Base-by-base conservation (phyloP, 805 yeast species). In the Schwanniomyces pseudopolymorphus region DNA sequence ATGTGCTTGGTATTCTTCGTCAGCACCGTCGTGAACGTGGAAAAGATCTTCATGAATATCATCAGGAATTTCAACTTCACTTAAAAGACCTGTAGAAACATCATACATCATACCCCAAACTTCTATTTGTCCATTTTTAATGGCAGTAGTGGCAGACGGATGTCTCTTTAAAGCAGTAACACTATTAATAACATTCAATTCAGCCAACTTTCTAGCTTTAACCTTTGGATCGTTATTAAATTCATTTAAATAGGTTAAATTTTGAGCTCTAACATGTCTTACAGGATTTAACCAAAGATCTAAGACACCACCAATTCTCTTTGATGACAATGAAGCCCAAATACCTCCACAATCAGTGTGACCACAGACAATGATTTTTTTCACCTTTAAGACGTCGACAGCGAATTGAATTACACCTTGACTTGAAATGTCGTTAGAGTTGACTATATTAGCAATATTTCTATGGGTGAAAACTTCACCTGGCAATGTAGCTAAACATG, bases 311-410 rank as follows among this genome's bases (percentile, higher is more conserved):
- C 90, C 90, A 27, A 84, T 72, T 54, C 77, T 77, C 56, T 82
- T 79, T 47, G 80, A 74, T 2, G 84, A 75, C 40, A 91, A 68
- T 7, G 90, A 82, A 19, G 96, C 89, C 81, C 87, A 82, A 42
- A 89, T 81, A 25, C 97, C 97, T 42, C 96, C 97, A 75, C 98
- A 91, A 65, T 89, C 96, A 26, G 94, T 86, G 68, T 91, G 98
- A 3, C 97, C 98, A 67, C 96, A 88, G 5, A 91, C 86, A 45
- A 91, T 77, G 43, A 91, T 82, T 60, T 87, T 89, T 53, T 76
- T 78, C 33, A 92, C 95, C 59, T 87, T 85, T 49, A 91, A 74
- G 11, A 85, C 89, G 54, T 88, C 90, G 54, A 92, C 81, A 4
- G 96, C 96, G 59, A 88, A 89, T 65, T 91, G 96, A 25, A 92